Evolutionary conservation across 768 basidiomycete species (phyloP).

Genomic region (Pleurotus djamor): DNA sequence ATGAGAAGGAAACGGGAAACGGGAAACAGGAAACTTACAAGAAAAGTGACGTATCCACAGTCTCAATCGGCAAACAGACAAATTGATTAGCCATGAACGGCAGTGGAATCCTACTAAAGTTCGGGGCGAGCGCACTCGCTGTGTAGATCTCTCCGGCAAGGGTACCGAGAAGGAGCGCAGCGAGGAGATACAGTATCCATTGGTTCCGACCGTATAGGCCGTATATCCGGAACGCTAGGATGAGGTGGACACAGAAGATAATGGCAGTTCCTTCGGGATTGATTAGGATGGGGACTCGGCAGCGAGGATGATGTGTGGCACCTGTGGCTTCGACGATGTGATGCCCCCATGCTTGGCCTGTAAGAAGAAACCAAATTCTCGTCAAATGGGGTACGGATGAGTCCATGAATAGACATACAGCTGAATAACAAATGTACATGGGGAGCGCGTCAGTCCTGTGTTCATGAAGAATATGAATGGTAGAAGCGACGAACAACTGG

Average conservation of each 20-base stretch:
- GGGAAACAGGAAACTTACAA: neutral
- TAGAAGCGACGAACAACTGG: no score
- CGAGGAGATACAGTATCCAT: neutral
- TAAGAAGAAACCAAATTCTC: no score
- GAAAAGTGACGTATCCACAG: neutral
- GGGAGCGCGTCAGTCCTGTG: no score
- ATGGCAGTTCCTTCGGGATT: neutral
- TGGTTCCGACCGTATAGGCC: neutral
- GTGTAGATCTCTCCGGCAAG: neutral
- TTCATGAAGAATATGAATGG: no score
- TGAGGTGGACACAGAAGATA: conserved; percentile 2
- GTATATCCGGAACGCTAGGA: conserved; percentile 4
- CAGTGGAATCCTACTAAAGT: neutral
- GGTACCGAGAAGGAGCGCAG: neutral
- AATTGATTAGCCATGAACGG: conserved; percentile 2
- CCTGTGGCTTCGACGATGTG: neutral
- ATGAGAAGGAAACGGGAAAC: neutral
- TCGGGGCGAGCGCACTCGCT: neutral
- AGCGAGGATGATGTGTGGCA: neutral
- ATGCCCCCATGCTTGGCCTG: conserved; percentile 2
- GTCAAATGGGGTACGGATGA: neutral
- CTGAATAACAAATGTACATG: no score
- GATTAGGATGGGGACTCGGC: no score
- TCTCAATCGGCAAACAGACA: conserved; percentile 1
- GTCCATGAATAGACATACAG: neutral